Base-by-base conservation (phyloP, 306 rosid genomes). In the Trifolium repens region DNA sequence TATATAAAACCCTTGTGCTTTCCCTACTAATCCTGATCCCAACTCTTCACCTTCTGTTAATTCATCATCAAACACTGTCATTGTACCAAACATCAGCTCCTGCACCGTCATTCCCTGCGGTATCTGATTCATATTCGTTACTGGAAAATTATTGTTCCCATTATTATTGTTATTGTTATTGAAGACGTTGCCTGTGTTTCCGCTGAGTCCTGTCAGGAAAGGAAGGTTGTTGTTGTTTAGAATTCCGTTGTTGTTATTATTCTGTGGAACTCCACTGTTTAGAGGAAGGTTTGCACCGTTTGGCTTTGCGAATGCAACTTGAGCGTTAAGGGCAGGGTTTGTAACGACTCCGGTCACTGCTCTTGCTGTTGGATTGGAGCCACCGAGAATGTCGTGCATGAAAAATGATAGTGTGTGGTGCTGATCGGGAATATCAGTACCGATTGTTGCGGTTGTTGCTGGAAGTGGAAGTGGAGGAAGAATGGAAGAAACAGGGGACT, bases 371-470 rank as follows among this genome's bases (percentile, higher is more conserved):
- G 97, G 98, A 73, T 86, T 93, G 0, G 97, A 80, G 1, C 97
- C 96, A 0, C 97, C 96, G 0, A 91, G 84, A 4, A 93, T 84
- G 59, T 93, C 96, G n/a, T 89, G 98, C 93, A 91, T 50, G 83
- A 76, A 91, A 78, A 93, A 93, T 9, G 86, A 57, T 0, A 93
- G 11, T 0, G 82, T 22, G 14, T 81, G 87, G n/a, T 80, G 77
- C 8, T 78, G 67, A n/a, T 79, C 22, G 22, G 55, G 55, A 50
- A n/a, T 50, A 50, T 50, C 55, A 50, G 55, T 50, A 50, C 19
- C 22, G 2, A 0, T 15, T 5, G 55, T 49, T 49, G 19, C 2
- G 22, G 19, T 19, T 44, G 14, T 5, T 2, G 19, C 54, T 44
- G 14, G 49, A 37, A 37, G 8, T 2, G 49, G 49, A 39, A 42